Evolutionary conservation across 108 stramenopile species (phyloP), one percentile per base, ranked within the genome.

Genomic region (Cyclotella choctawhatcheeana): DNA sequence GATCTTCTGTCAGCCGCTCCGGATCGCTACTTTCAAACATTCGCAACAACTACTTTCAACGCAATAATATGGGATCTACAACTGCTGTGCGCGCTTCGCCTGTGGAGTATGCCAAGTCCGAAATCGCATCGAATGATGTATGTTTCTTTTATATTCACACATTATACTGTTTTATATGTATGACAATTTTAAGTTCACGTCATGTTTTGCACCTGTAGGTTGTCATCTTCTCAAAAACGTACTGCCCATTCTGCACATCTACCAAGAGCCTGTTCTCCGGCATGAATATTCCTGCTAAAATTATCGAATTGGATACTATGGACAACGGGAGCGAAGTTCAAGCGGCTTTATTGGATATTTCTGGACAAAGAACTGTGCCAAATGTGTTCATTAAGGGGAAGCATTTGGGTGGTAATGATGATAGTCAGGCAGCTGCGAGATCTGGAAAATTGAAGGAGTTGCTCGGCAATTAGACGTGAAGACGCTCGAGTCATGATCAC

Each of bases 351-450:
- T 37, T 81, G 29, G 82, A 77, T 40, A 74, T 82, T 17, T 74
- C 77, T 21, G 84, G 79, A 22, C 84, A 85, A 44, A 82, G 82
- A 59, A 87, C 86, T 18, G 84, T 87, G 22, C 86, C 86, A 0
- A 84, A 87, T 51, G 81, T 84, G 5, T 87, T 87, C 55, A 81
- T 87, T 53, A 83, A 83, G 56, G 86, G 86, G 18, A 79, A 85
- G 35, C 84, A 85, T 65, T 64, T 95, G 43, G 94, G 94, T 51
- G 94, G 94, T 44, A 90, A 90, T 61, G 88, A 87, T 72, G 87
- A 85, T 52, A 83, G 87, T 5, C 93, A 91, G 72, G 85, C 85
- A 8, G 85, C 86, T 8, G 82, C 79, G 8, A 70, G 62, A 17
- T 64, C 63, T 40, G 93, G 93, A 67, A 82, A 90, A 50, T 58